These are phyloP conservation scores for Flaveria bidentis DNA, from an alignment of 129 eudicot genomes.

Conservation along the genomic window DNA sequence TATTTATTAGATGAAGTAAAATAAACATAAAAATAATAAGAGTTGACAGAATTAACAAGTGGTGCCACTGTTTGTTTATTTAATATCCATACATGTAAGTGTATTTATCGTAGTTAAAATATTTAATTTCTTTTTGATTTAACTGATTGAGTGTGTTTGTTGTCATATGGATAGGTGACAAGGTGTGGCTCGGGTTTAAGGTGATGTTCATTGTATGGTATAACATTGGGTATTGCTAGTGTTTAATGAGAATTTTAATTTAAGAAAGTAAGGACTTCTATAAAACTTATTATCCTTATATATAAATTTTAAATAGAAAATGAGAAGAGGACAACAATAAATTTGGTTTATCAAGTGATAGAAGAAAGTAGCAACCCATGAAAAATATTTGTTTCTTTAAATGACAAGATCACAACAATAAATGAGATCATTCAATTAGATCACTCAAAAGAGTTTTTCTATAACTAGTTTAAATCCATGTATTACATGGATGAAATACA, in stretches of 20 bases:
- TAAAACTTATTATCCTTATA: too few species aligned
- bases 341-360: neutral
- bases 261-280: neutral
- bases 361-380: neutral
- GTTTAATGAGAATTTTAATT: neutral
- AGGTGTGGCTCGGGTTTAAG: neutral
- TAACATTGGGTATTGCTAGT: neutral
- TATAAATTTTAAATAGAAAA: neutral
- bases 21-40: too few species aligned
- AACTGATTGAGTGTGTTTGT: too few species aligned
- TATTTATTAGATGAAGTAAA: too few species aligned
- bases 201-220: neutral
- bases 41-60: too few species aligned
- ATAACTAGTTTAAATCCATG: too few species aligned
- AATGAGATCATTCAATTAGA: neutral
- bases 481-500: too few species aligned
- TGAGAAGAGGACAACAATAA: neutral
- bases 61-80: too few species aligned
- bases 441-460: neutral
- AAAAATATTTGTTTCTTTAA: neutral
- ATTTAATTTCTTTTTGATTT: neutral
- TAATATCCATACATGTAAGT: too few species aligned
- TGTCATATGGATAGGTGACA: neutral
- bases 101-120: too few species aligned
- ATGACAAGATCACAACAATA: neutral